Evolutionary conservation across 768 basidiomycete genomes (phyloP), one percentile per base, ranked within the genome.

Genomic region (Lactarius sp.): DNA sequence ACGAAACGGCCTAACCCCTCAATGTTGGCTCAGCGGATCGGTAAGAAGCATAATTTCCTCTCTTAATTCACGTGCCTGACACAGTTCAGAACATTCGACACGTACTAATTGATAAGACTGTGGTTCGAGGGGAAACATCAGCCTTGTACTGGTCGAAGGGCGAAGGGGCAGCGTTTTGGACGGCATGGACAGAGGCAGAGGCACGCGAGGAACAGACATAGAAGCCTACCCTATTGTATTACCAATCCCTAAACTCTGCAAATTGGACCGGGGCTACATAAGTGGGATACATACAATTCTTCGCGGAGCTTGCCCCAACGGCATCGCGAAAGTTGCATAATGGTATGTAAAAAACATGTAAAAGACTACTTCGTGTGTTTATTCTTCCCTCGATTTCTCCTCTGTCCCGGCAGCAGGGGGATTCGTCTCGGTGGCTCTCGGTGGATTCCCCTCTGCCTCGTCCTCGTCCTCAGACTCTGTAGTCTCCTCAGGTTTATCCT

Each of bases 141-240:
- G 85, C 92, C 1, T 76, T 84, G 66, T 95, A 94, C 71, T 97
- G 91, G 87, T 78, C 80, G 44, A 81, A 82, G 66, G 84, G 83
- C 2, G 84, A 90, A 60, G 84, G 77, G 0, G 77, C 84, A 3
- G 79, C 79, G 31, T 93, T 92, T 70, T 91, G 88, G 85, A 81
- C 85, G 57, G 84, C 86, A 20, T 90, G 89, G 87, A 83, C 88
- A 33, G 79, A 78, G 33, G 88, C 88, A 70, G 90, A 92, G 65
- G 61, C 67, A 46, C 42, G n/a, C 53, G 62, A 60, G 55, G 62
- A 65, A 27, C 27, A 44, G 54, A 56, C 53, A 27, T 63, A 57
- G 56, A 47, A 57, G n/a, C 52, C 8, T 58, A 57, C 61, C 58
- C 9, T 61, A 67, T 57, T 67, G 63, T 60, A 67, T 60, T 66